Evolutionary conservation across 2,329 filamentous ascomycete species (phyloP).

Genomic region (Colletotrichum tanaceti): DNA sequence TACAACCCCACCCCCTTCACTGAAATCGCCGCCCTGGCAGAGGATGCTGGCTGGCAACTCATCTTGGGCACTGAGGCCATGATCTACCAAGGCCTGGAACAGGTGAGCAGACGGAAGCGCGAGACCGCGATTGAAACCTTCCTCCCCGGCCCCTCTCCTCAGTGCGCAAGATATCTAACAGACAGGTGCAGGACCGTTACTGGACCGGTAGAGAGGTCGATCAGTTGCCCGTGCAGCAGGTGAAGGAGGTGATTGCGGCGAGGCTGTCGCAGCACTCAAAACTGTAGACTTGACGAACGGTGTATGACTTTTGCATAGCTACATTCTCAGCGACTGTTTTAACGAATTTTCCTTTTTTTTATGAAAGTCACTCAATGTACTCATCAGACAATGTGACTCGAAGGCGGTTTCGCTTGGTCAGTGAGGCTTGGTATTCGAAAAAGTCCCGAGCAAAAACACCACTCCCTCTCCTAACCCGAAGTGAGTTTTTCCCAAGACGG

Average conservation of each 20-base stretch:
- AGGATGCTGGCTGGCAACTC: conserved; percentile 75
- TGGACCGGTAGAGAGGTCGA: conserved; percentile 74
- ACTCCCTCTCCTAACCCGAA: too few relatives aligned
- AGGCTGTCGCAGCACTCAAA: conserved; percentile 53
- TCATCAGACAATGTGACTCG: neutral
- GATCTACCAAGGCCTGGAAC: conserved; percentile 82
- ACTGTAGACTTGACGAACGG: conserved; percentile 42
- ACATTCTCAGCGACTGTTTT: conserved; percentile 34
- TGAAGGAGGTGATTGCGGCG: conserved; percentile 63
- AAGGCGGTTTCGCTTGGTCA: neutral
- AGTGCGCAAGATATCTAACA: conserved; percentile 12
- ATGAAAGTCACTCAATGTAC: neutral
- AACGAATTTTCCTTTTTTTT: conserved; percentile 5
- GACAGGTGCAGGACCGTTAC: conserved; percentile 53
- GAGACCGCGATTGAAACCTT: neutral
- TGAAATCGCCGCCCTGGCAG: conserved; percentile 70
- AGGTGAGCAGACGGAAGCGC: conserved; percentile 49
- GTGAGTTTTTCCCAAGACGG: too few relatives aligned
- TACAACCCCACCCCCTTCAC: conserved; percentile 81
- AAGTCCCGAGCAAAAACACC: too few relatives aligned
- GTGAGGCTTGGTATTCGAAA: neutral
- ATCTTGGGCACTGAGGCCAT: conserved; percentile 81
- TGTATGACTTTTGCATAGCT: conserved; percentile 25
- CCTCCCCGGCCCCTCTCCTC: too few relatives aligned
- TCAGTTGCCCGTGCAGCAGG: conserved; percentile 69